Conservation (phyloP, 352 stramenopile genomes). For the Elongisporangium undulatum region DNA sequence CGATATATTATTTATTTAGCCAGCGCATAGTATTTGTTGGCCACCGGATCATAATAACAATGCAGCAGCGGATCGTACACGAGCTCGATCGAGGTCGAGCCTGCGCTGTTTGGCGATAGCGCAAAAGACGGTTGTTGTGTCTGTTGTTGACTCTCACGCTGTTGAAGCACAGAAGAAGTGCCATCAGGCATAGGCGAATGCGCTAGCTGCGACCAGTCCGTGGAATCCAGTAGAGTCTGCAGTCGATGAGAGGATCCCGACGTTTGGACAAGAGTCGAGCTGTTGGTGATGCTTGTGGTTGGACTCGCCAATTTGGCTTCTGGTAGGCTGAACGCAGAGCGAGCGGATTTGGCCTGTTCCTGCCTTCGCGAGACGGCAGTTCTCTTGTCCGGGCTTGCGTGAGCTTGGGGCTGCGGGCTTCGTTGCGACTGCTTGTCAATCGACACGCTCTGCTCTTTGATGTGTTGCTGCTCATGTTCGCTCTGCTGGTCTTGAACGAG, state of each 20-base stretch:
- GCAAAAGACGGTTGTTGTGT: background rate
- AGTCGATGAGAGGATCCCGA: conserved; percentile 40
- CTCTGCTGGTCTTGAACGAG: conserved; percentile 26
- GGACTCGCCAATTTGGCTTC: conserved; percentile 1
- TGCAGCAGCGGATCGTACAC: conserved; percentile 81
- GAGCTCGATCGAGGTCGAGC: conserved; percentile 50
- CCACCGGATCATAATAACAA: conserved; percentile 80
- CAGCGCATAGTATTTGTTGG: conserved; percentile 85
- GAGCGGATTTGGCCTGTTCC: background rate
- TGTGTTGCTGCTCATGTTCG: conserved; percentile 10
- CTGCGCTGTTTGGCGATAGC: background rate
- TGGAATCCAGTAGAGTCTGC: conserved; percentile 61
- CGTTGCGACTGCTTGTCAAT: conserved; percentile 1
- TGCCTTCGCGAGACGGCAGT: background rate
- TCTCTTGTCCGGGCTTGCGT: background rate
- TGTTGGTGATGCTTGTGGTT: background rate
- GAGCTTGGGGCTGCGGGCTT: background rate
- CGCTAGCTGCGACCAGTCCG: conserved; percentile 39
- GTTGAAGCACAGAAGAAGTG: background rate
- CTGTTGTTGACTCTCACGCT: background rate
- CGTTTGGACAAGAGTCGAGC: conserved; percentile 5
- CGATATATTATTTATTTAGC: conserved; percentile 42
- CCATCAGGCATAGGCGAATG: background rate
- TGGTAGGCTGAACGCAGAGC: background rate
- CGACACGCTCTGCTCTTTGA: conserved; percentile 1